phyloP scores from a whole-genome alignment of 148 eudicot species.

The Amaranthus palmeri region DNA sequence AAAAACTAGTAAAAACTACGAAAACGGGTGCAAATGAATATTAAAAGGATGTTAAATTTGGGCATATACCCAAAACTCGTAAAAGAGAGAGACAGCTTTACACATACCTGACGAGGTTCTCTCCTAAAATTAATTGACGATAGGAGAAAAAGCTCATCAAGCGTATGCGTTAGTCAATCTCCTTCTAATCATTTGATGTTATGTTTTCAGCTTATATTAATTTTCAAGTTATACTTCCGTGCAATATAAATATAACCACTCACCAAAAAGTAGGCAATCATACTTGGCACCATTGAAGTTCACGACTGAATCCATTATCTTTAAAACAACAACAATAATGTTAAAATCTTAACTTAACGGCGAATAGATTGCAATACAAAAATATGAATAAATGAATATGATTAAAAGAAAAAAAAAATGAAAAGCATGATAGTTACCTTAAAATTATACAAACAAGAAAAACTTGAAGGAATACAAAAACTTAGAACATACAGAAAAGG shows the following conservation, averaged over 20 bases:
- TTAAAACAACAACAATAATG: neutral
- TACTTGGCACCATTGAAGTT: slow-evolving; percentile 42
- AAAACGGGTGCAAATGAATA: no score
- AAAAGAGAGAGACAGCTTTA: no score
- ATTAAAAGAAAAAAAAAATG: neutral
- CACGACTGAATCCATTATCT: slow-evolving; percentile 43
- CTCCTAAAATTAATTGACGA: no score
- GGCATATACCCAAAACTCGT: no score
- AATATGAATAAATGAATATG: neutral
- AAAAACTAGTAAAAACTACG: no score
- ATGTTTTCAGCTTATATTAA: neutral
- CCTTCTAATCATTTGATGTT: no score
- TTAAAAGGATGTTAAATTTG: no score
- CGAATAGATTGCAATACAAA: neutral
- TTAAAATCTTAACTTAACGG: neutral
- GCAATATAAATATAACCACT: neutral
- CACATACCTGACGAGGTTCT: no score
- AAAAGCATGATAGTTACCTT: slow-evolving; percentile 8
- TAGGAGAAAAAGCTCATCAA: no score
- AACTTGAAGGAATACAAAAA: slow-evolving; percentile 4
- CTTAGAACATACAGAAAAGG: neutral
- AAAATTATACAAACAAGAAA: neutral
- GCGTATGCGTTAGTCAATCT: no score
- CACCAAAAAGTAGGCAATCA: slow-evolving; percentile 80
- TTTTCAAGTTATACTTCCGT: no score